Conservation (phyloP, 73 alveolate species). For the Durusdinium trenchii region DNA sequence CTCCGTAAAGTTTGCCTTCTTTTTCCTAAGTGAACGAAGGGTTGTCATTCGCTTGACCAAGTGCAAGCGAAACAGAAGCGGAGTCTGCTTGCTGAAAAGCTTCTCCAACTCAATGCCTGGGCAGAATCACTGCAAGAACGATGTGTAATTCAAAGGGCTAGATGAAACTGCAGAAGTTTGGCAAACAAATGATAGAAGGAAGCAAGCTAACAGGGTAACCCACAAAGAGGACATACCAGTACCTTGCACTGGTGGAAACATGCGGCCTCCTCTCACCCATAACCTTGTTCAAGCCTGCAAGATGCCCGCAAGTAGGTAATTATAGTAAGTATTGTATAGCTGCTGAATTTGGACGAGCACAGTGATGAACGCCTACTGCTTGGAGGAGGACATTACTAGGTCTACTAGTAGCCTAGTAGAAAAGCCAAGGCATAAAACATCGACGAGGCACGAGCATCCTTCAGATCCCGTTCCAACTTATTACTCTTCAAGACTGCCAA, state of each 20-base stretch:
- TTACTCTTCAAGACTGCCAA: slow-evolving; percentile 67
- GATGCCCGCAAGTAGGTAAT: too few species aligned
- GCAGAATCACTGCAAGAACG: not conserved
- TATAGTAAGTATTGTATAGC: too few species aligned
- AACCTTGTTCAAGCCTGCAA: too few species aligned
- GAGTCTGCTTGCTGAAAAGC: not conserved
- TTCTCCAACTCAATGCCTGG: not conserved
- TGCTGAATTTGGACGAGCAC: too few species aligned
- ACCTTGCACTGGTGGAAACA: too few species aligned
- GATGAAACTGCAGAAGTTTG: not conserved
- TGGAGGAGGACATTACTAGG: too few species aligned
- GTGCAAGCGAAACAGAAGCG: not conserved
- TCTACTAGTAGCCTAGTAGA: too few species aligned
- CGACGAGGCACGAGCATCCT: slow-evolving; percentile 50
- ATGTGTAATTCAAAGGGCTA: not conserved
- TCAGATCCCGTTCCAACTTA: slow-evolving; percentile 55
- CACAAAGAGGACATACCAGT: too few species aligned
- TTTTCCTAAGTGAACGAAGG: not conserved
- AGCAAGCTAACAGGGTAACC: too few species aligned
- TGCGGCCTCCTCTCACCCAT: too few species aligned
- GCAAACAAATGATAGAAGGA: not conserved
- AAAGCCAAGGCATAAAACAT: too few species aligned
- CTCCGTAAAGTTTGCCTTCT: slow-evolving; percentile 28
- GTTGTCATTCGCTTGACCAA: not conserved
- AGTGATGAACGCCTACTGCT: too few species aligned